Conservation (phyloP, 169 alveolate genomes). For the Hammondia hammondi region DNA sequence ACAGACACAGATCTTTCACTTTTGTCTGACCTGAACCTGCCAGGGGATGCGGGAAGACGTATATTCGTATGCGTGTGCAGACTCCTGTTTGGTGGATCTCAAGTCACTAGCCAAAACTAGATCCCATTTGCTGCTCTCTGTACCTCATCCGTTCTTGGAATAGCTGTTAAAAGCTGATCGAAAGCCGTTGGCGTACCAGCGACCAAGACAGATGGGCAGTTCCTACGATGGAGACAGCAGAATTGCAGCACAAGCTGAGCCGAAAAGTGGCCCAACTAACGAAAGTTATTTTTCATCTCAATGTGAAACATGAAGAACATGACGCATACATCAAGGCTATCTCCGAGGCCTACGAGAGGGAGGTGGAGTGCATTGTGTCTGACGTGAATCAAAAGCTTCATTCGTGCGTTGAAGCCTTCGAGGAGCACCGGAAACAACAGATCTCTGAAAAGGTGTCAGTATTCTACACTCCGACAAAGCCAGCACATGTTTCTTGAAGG, state of each 20-base stretch:
- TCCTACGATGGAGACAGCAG: constrained; percentile 57
- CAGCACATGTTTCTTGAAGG: no score
- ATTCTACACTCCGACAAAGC: not conserved
- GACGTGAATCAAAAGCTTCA: constrained; percentile 81
- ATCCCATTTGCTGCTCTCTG: not conserved
- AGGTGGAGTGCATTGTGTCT: constrained; percentile 80
- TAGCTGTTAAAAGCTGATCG: not conserved
- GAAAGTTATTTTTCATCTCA: constrained; percentile 86
- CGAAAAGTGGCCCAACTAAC: constrained; percentile 89
- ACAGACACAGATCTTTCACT: no score
- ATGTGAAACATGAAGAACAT: constrained; percentile 77
- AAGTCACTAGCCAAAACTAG: no score
- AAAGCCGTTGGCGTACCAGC: not conserved
- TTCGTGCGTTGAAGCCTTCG: constrained; percentile 79
- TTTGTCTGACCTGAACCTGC: no score
- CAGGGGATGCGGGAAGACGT: no score
- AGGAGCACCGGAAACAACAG: constrained; percentile 72
- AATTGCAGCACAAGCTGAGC: constrained; percentile 85
- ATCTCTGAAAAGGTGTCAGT: constrained; percentile 23
- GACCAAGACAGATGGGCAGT: not conserved
- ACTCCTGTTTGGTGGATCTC: no score
- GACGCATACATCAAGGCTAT: constrained; percentile 66
- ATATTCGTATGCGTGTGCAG: no score
- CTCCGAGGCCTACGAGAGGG: constrained; percentile 82
- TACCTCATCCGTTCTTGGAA: not conserved